These are phyloP conservation scores for Colletotrichum graminicola DNA, from an alignment of 2,329 filamentous ascomycete genomes.

Conservation along the genomic window DNA sequence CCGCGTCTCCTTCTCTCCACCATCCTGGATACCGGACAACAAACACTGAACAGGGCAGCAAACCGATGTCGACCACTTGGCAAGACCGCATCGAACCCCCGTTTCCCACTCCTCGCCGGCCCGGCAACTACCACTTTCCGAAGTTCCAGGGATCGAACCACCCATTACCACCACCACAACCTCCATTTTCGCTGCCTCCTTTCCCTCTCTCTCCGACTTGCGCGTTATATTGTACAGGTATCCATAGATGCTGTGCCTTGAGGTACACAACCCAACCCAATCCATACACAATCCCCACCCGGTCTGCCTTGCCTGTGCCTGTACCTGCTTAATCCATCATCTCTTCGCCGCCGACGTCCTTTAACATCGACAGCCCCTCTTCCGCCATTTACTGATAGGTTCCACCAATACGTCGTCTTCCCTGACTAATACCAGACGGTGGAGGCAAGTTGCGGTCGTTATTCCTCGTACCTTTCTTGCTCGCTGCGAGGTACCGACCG, in stretches of 20 bases:
- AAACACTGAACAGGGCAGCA: slow-evolving; percentile 29
- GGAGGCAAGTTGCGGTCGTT: neutral
- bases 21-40: slow-evolving; percentile 35
- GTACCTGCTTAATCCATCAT: neutral
- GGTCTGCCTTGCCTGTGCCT: neutral
- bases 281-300: slow-evolving; percentile 11
- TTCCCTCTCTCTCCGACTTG: neutral
- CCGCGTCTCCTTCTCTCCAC: slow-evolving; percentile 21
- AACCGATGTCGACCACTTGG: slow-evolving; percentile 9
- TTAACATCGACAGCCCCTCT: slow-evolving; percentile 24
- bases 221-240: too few species aligned
- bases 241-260: neutral
- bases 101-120: slow-evolving; percentile 19
- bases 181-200: neutral
- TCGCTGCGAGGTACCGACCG: slow-evolving; percentile 20
- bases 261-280: neutral
- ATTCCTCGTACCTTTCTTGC: slow-evolving; percentile 16
- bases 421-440: slow-evolving; percentile 31
- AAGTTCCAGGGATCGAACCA: slow-evolving; percentile 1
- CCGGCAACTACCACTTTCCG: slow-evolving; percentile 20
- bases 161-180: neutral
- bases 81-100: slow-evolving; percentile 6
- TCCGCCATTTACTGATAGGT: slow-evolving; percentile 25
- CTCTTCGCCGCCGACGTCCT: slow-evolving; percentile 8
- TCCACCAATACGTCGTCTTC: slow-evolving; percentile 39